Evolutionary conservation across 306 rosid species (phyloP).

Genomic region (Medicago truncatula): MtrunA17r5.0-ANR NC_053048.1:48509501-48510000

Average conservation of each 20-base stretch:
- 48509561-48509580: slow-evolving; percentile 18
- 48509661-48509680: slow-evolving; percentile 40
- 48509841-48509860: slow-evolving; percentile 38
- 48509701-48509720: slow-evolving; percentile 38
- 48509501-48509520: slow-evolving; percentile 54
- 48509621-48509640: slow-evolving; percentile 53
- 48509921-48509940: slow-evolving; percentile 59
- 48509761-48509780: slow-evolving; percentile 61
- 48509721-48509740: slow-evolving; percentile 58
- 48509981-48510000: slow-evolving; percentile 45
- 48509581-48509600: slow-evolving; percentile 43
- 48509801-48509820: slow-evolving; percentile 46
- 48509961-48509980: slow-evolving; percentile 63
- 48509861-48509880: slow-evolving; percentile 52
- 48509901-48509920: slow-evolving; percentile 44
- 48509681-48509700: slow-evolving; percentile 22
- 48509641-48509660: slow-evolving; percentile 52
- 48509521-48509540: slow-evolving; percentile 64
- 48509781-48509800: slow-evolving; percentile 47
- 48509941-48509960: slow-evolving; percentile 51
- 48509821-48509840: slow-evolving; percentile 62
- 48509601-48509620: slow-evolving; percentile 47
- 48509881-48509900: slow-evolving; percentile 25
- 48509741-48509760: slow-evolving; percentile 58
- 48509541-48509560: slow-evolving; percentile 49